Evolutionary conservation across 352 stramenopile species (phyloP), one percentile per base, ranked within the genome.

Genomic region (Globisporangium viniferum): DNA sequence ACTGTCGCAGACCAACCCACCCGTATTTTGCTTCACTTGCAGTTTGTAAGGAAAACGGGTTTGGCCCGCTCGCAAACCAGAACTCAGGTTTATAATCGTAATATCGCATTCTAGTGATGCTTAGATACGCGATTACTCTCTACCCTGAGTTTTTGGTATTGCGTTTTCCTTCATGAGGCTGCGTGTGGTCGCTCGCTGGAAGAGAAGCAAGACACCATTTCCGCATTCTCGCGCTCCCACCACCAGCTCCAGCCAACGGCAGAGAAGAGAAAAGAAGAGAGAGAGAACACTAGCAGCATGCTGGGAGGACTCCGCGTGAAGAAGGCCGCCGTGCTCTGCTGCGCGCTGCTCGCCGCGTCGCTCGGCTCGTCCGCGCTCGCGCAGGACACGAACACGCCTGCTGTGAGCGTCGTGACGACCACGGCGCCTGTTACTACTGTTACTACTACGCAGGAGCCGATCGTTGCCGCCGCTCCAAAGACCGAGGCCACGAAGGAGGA

Each of bases 321-420:
- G 49, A 59, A 44, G 9, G 48, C 59, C 27, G 65, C 65, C 2
- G 56, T 62, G 48, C 44, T 68, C 18, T 66, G 57, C 65, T 68
- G 63, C 55, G 57, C 31, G 27, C 29, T 65, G 29, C 65, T 70
- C 35, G 56, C 56, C 7, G 48, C 58, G 56, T 46, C 65, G 35
- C 57, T 70, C 22, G 35, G 35, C 29, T 57, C 57, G 8, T 53
- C 65, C 3, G 56, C 41, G 39, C 44, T 69, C 44, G 64, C 55
- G 15, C 18, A 64, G 18, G 44, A 63, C 39, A 4, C 27, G 24
- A 36, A 60, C 2, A 57, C 63, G 53, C n/a, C 63, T 8, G 27
- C 54, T 39, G 41, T 62, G 18, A 36, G 33, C 36, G 57, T 35
- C 22, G 55, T 58, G 31, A 35, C 14, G 2, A 27, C 20, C 7